Evolutionary conservation across 805 yeast genomes (phyloP), one percentile per base, ranked within the genome.

Genomic region (Naumovozyma baii): DNA sequence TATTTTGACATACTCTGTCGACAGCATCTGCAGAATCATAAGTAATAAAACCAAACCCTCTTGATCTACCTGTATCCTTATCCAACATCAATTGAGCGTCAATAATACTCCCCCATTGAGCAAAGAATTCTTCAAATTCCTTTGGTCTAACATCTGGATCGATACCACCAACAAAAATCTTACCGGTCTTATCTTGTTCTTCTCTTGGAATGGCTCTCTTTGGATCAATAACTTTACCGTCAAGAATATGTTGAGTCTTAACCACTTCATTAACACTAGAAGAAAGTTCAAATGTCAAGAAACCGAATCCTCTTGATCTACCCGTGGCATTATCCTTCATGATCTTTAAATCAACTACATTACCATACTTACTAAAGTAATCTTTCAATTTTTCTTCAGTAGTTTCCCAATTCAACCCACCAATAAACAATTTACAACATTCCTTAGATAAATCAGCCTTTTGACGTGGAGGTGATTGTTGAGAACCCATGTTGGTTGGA

Each of bases 351-450:
- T 88, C 96, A 32, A 76, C 59, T 39, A 90, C 88, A 47, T 82
- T 90, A 51, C 98, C 98, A 59, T 75, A 90, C 61, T 88, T 80
- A 36, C 80, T 68, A 59, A 90, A 90, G 60, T 90, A 90, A 40
- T 77, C 80, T 49, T 73, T 78, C 63, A 90, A 67, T 26, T 82
- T 76, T 46, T 87, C 94, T 56, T 90, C 97, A 12, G 88, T 80
- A 13, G 98, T 90, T 57, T 90, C 96, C 97, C 97, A 90, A 56
- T 90, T 92, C 52, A 90, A 76, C 37, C 98, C 98, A 47, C 98
- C 98, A 61, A 86, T 76, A 55, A 87, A 87, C 94, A 87, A 83
- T 59, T 87, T 87, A 39, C 94, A 94, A 47, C 79, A 79, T 52
- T 84, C 95, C 48, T 78, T 74, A 46, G 74, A 63, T 47, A 76